Evolutionary conservation across 768 basidiomycete species (phyloP), one percentile per base, ranked within the genome.

Genomic region (Tricholoma sp.): DNA sequence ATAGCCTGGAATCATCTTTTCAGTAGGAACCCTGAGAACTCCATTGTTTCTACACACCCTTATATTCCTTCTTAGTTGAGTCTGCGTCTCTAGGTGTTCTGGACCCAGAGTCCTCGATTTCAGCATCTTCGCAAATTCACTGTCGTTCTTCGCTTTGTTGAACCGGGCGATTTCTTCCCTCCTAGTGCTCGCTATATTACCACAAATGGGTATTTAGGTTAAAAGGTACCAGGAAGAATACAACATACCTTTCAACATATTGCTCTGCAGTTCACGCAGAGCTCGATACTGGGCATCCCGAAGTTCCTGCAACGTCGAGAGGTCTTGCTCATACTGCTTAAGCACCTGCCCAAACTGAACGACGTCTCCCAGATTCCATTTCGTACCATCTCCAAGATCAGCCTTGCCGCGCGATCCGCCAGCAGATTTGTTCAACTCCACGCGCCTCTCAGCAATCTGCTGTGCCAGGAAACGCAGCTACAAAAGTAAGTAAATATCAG

Each of bases 81-180:
- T 82, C 67, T 95, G 94, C 1, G 83, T 87, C 66, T 95, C 93
- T 12, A 85, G 76, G 65, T 94, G 88, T 65, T 98, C 93, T 0
- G 96, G 93, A 11, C 88, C 88, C n/a, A 94, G 72, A n/a, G 87
- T 85, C 49, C 89, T 79, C 2, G 83, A 75, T 64, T 83, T 85
- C 54, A 91, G 72, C 76, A 88, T 82, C 64, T 84, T 87, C 9
- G 84, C 81, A 68, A 95, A 91, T 55, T 88, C 88, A 3, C 83
- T 79, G 66, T 98, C 94, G 29, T 78, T 79, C 58, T 84, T 83
- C 1, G 93, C 94, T 62, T 83, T 84, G 55, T 85, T 78, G 69
- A 92, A 94, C 4, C 91, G 83, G 16, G 77, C 75, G 22, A 92
- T 88, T 65, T 97, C 94, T 67, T 94, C 93, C 62, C 82, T 82